Base-by-base conservation (phyloP, 2,329 filamentous ascomycete species). In the Aspergillus sclerotialis region DNA sequence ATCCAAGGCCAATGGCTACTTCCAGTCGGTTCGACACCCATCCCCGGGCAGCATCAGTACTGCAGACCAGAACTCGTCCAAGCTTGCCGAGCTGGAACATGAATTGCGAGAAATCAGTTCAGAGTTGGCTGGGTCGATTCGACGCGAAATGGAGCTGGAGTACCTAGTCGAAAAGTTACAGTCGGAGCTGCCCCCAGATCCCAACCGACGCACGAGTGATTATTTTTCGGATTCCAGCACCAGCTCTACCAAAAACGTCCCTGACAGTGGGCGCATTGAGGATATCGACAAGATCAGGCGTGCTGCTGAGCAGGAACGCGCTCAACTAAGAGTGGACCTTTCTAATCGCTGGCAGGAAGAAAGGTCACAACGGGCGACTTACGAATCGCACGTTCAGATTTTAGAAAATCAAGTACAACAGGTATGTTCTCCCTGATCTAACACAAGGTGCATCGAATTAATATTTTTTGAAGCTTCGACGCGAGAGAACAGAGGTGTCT, bases 181-280 rank as follows among this genome's bases (percentile, higher is more conserved):
- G 58, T 68, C 78, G n/a, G 88, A 95, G 53, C 72, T 52, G 64
- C 70, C 60, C 55, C 68, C 47, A 50, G 61, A 69, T n/a, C 55
- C 73, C 17, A 80, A 76, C 43, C 82, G 84, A 57, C 77, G 90
- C 40, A 93, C 86, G 7, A 96, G 92, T 64, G 92, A 98, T 64
- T 96, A 98, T 65, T 98, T 92, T 59, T 98, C 92, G 2, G 92
- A 98, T 60, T 94, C 89, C 5, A 92, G 92, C 19, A 82, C 86
- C 38, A 90, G 87, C 59, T 90, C 87, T 1, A 75, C 87, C 1
- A 75, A 85, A 34, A 84, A 87, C 52, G 82, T 81, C 52, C 80
- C 82, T 1, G 67, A 74, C 41, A 82, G 85, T 30, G 69, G 75
- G 39, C 71, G 75, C 29, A 64, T 62, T 19, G 78, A 82, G 51